phyloP scores from a whole-genome alignment of 2,329 filamentous ascomycete species.

The Cytospora chrysosperma region DNA sequence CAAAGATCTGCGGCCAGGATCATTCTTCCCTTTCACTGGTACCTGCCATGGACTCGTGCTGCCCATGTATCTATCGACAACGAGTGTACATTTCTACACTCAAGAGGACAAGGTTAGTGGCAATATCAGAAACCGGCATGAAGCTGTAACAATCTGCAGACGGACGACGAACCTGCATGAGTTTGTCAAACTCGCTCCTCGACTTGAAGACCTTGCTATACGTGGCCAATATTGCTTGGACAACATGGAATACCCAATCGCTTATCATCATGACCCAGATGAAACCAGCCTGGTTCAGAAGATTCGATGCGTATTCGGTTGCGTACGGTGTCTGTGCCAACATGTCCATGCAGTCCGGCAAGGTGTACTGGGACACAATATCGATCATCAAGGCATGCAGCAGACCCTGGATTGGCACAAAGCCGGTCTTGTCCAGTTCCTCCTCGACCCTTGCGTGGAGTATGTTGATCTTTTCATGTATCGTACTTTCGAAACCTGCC shows the following conservation, averaged over 20 bases:
- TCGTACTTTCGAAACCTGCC: neutral
- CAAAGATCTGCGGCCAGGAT: neutral
- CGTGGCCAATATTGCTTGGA: neutral
- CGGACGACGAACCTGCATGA: neutral
- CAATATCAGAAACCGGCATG: neutral
- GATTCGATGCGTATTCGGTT: neutral
- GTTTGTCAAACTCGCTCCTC: neutral
- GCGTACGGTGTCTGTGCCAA: neutral
- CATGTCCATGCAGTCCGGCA: neutral
- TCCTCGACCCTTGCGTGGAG: neutral
- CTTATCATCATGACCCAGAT: neutral
- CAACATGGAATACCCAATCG: neutral
- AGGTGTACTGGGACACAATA: neutral
- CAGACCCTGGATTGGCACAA: neutral
- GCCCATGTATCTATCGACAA: neutral
- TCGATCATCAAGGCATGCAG: neutral
- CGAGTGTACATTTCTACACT: neutral
- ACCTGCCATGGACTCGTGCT: neutral
- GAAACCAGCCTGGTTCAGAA: neutral
- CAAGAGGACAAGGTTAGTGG: neutral
- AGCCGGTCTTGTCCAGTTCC: neutral
- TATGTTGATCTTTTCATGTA: neutral
- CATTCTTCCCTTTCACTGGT: neutral
- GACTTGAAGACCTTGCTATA: neutral
- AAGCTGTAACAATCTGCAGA: neutral